A percentile compares a stretch with the other conserved stretches of the same genome.
Conservation (phyloP, 495 filamentous ascomycete species). For the Terfezia claveryi region DNA sequence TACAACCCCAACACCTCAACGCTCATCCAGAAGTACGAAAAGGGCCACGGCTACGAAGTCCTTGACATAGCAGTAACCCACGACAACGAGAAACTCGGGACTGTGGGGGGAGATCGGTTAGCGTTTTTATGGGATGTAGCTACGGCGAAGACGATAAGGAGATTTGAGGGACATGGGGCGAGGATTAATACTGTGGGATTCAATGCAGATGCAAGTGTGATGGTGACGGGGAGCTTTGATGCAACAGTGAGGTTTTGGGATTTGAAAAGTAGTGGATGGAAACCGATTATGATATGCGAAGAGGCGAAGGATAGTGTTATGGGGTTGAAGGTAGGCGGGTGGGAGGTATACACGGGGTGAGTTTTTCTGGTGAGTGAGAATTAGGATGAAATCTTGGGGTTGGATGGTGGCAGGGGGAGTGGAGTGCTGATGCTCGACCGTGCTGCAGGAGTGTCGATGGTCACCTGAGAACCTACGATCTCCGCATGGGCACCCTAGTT, state of each 20-base stretch:
- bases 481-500: constrained; percentile 53
- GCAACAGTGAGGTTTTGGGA: constrained; percentile 79
- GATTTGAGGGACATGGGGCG: constrained; percentile 51
- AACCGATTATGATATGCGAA: constrained; percentile 53
- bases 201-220: constrained; percentile 41
- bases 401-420: not conserved
- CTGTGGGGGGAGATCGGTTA: constrained; percentile 64
- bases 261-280: constrained; percentile 33
- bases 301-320: constrained; percentile 64
- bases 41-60: constrained; percentile 61
- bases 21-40: not conserved
- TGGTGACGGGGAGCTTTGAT: constrained; percentile 60
- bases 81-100: constrained; percentile 63
- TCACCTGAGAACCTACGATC: constrained; percentile 59
- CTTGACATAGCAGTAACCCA: constrained; percentile 52
- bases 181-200: constrained; percentile 60
- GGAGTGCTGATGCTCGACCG: not conserved
- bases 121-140: constrained; percentile 90
- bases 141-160: constrained; percentile 45
- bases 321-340: constrained; percentile 31
- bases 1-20: constrained; percentile 3
- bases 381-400: not conserved
- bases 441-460: constrained; percentile 41
- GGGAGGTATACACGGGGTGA: constrained; percentile 46
- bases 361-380: not conserved